These are phyloP conservation scores for Metarhizium anisopliae DNA, from an alignment of 2,329 filamentous ascomycete genomes.

Conservation along the genomic window DNA sequence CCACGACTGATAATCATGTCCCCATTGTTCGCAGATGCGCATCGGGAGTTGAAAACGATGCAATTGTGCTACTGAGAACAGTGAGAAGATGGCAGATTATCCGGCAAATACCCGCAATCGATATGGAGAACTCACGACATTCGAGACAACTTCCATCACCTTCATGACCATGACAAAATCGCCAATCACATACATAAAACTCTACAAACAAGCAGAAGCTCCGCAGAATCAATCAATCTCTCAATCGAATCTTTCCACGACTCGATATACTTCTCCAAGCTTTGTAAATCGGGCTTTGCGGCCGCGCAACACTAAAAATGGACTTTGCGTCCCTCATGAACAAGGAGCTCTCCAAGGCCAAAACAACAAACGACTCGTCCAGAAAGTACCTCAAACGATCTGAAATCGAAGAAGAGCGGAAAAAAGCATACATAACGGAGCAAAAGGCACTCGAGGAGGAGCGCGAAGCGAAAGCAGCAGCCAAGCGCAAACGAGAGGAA, in stretches of 20 bases:
- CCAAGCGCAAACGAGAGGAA: conserved; percentile 85
- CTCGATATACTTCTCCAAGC: too few relatives aligned
- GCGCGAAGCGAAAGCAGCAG: conserved; percentile 57
- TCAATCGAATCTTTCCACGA: too few relatives aligned
- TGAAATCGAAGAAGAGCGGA: conserved; percentile 75
- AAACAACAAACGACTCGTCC: conserved; percentile 36
- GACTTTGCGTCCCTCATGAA: conserved; percentile 93
- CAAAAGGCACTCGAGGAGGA: conserved; percentile 66
- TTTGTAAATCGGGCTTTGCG: not conserved
- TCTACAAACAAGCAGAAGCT: too few relatives aligned
- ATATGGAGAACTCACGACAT: conserved; percentile 8
- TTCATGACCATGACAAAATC: not conserved
- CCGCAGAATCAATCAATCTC: too few relatives aligned
- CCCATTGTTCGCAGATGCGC: not conserved
- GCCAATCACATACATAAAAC: too few relatives aligned
- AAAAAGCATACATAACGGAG: conserved; percentile 71
- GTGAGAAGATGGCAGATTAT: conserved; percentile 6
- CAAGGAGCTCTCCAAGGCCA: conserved; percentile 80
- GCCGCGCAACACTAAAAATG: conserved; percentile 45
- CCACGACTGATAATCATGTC: not conserved
- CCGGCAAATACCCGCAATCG: conserved; percentile 20
- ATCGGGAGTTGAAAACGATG: not conserved
- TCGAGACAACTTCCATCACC: not conserved
- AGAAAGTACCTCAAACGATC: conserved; percentile 81
- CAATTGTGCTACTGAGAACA: not conserved